Evolutionary conservation across 306 rosid species (phyloP).

Genomic region (Prinsepia uniflora): DNA sequence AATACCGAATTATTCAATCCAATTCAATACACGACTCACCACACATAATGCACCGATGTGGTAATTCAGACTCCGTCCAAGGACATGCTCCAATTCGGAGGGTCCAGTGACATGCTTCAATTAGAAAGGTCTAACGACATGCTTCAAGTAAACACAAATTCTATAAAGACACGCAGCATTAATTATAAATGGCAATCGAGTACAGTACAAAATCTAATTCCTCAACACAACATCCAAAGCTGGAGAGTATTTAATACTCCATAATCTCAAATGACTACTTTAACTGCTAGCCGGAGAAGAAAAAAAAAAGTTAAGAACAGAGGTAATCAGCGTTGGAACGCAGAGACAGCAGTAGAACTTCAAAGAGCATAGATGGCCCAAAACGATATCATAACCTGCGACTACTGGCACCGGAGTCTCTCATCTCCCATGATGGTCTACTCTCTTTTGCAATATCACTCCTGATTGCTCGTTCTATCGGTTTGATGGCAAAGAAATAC

Average conservation of each 20-base stretch:
- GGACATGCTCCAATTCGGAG: too few relatives aligned
- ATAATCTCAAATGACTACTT: conserved; percentile 21
- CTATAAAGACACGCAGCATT: neutral
- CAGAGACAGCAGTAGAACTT: neutral
- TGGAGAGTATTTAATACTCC: conserved; percentile 22
- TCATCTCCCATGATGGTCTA: conserved; percentile 74
- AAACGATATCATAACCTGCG: conserved; percentile 34
- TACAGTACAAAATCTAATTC: conserved; percentile 17
- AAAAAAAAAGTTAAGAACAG: neutral
- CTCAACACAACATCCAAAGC: conserved; percentile 24
- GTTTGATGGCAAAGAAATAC: conserved; percentile 64
- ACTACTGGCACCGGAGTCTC: conserved; percentile 28
- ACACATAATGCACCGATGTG: too few relatives aligned
- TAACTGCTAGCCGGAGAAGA: conserved; percentile 5
- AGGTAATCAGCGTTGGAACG: neutral
- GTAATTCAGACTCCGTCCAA: too few relatives aligned
- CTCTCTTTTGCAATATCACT: conserved; percentile 55
- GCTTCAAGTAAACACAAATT: neutral
- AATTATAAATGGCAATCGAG: neutral
- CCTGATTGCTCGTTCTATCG: conserved; percentile 59
- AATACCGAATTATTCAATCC: too few relatives aligned
- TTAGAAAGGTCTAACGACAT: too few relatives aligned
- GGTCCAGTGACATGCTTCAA: too few relatives aligned
- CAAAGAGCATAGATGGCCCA: conserved; percentile 6
- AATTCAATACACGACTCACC: too few relatives aligned